Evolutionary conservation across 1,284 basidiomycete species (phyloP).

Genomic region (Chondrostereum purpureum): DNA sequence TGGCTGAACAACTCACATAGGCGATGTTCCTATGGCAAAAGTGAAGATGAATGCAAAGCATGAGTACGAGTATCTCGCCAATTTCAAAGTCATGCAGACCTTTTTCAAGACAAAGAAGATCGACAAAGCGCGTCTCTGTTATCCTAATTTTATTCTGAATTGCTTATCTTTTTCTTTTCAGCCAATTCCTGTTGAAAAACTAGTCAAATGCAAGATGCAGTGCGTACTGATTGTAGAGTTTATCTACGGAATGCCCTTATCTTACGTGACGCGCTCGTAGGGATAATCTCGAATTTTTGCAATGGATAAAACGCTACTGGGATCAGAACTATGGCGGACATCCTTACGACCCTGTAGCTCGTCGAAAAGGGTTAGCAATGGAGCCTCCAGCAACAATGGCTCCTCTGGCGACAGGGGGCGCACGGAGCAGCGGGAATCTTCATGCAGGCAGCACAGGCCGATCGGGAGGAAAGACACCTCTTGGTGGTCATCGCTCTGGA

Average conservation of each 20-base stretch:
- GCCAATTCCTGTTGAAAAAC: slow-evolving; percentile 90
- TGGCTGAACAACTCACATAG: slow-evolving; percentile 20
- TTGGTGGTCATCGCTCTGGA: slow-evolving; percentile 58
- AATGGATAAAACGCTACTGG: slow-evolving; percentile 98
- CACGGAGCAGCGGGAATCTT: slow-evolving; percentile 28
- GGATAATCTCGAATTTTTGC: slow-evolving; percentile 98
- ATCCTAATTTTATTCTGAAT: not conserved
- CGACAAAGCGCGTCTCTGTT: slow-evolving; percentile 68
- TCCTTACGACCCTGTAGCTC: slow-evolving; percentile 81
- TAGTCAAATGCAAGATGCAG: slow-evolving; percentile 99
- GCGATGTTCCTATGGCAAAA: slow-evolving; percentile 80
- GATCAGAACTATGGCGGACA: slow-evolving; percentile 87
- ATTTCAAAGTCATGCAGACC: slow-evolving; percentile 93
- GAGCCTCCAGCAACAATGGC: slow-evolving; percentile 77
- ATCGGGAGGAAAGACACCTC: slow-evolving; percentile 62
- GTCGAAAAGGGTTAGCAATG: slow-evolving; percentile 68
- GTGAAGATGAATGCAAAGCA: slow-evolving; percentile 94
- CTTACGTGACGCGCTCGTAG: slow-evolving; percentile 28
- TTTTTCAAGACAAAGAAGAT: slow-evolving; percentile 85
- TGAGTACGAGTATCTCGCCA: slow-evolving; percentile 93
- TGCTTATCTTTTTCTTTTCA: slow-evolving; percentile 23
- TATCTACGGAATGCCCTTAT: not conserved
- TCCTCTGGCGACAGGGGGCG: slow-evolving; percentile 42
- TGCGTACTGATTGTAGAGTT: slow-evolving; percentile 32
- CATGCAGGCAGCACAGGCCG: slow-evolving; percentile 32